A percentile compares a stretch with the other conserved stretches of the same genome.
These are phyloP conservation scores for Nicotiana sylvestris DNA, from an alignment of 257 asterid species.

Conservation along the genomic window DNA sequence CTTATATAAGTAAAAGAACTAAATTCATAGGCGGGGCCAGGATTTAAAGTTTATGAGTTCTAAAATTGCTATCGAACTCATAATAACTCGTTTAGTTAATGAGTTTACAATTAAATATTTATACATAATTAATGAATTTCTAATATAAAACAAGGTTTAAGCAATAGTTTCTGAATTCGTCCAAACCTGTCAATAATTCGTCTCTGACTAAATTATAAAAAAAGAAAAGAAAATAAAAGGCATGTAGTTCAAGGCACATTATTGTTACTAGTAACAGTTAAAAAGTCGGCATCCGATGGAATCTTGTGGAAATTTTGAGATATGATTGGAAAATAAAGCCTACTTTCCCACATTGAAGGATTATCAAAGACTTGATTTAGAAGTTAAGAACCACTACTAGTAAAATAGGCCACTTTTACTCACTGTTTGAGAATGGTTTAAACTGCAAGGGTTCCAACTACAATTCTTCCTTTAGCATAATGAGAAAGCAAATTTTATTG, in stretches of 20 bases:
- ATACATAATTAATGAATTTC: no score
- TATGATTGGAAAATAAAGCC: background rate
- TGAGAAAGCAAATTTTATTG: background rate
- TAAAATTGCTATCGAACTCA: no score
- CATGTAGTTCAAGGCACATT: background rate
- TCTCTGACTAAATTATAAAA: no score
- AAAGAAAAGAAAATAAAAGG: background rate
- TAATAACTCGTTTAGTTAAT: no score
- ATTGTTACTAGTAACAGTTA: background rate
- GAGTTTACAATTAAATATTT: no score
- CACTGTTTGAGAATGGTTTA: background rate
- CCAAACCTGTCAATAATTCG: no score
- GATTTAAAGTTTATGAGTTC: no score
- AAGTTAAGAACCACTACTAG: conserved; percentile 14
- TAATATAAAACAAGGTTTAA: no score
- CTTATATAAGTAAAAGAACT: background rate
- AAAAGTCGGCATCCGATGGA: background rate
- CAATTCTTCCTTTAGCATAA: background rate
- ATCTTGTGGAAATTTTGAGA: background rate
- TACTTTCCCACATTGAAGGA: background rate
- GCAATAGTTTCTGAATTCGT: no score
- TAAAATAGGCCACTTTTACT: background rate
- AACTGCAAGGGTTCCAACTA: background rate
- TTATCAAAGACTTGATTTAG: conserved; percentile 11
- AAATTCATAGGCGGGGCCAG: background rate